These are phyloP conservation scores for Kodamaea suecica DNA, from an alignment of 1,139 yeast species.

Conservation along the genomic window DNA sequence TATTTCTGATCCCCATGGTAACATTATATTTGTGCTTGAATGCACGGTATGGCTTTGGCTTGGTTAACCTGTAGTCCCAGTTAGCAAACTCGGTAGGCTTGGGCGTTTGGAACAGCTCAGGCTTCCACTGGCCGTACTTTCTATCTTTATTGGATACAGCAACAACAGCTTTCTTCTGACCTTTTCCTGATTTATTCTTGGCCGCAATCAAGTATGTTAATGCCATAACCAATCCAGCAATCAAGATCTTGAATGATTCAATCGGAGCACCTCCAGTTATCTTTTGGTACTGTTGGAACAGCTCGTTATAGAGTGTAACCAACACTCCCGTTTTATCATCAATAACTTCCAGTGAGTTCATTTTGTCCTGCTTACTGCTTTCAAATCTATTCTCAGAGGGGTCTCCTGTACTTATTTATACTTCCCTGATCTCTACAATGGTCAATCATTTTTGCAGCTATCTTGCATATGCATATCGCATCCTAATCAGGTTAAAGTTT, in stretches of 20 bases:
- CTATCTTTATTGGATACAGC: slow-evolving; percentile 27
- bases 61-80: slow-evolving; percentile 52
- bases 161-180: background rate
- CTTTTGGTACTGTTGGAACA: slow-evolving; percentile 6
- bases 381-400: too few relatives aligned
- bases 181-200: background rate
- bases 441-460: slow-evolving; percentile 2
- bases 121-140: slow-evolving; percentile 47
- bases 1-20: slow-evolving; percentile 64
- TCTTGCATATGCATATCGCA: slow-evolving; percentile 11
- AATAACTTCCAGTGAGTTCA: slow-evolving; percentile 5
- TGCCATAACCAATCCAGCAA: slow-evolving; percentile 4
- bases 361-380: slow-evolving; percentile 1
- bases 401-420: too few relatives aligned
- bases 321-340: slow-evolving; percentile 4
- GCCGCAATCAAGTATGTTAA: background rate
- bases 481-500: slow-evolving; percentile 16
- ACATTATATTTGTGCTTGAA: slow-evolving; percentile 54
- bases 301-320: slow-evolving; percentile 7
- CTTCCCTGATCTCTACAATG: background rate
- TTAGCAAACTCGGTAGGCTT: slow-evolving; percentile 42
- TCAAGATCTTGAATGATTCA: slow-evolving; percentile 6
- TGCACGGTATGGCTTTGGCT: slow-evolving; percentile 60
- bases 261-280: slow-evolving; percentile 5
- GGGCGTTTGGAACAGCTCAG: slow-evolving; percentile 51